Conservation (phyloP, 23 red algal genomes). For the Gracilaria domingensis region DNA sequence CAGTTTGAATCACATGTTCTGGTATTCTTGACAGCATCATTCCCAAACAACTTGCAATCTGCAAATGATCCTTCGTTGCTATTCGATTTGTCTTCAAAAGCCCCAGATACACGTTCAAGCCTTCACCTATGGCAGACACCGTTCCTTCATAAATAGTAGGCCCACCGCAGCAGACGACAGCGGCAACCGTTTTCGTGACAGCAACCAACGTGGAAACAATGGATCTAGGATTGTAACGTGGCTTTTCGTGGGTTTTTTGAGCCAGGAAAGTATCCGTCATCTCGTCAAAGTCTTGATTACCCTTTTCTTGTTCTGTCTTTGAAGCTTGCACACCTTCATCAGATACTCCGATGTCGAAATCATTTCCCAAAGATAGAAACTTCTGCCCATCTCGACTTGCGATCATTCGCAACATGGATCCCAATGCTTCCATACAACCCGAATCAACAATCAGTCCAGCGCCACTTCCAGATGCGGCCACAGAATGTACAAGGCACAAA, state of each 20-base stretch:
- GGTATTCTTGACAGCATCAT: constrained; percentile 64
- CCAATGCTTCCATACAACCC: constrained; percentile 47
- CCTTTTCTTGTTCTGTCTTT: neutral
- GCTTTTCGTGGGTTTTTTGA: neutral
- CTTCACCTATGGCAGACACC: constrained; percentile 4
- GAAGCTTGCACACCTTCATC: neutral
- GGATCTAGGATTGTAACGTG: constrained; percentile 2
- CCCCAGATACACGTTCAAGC: constrained; percentile 17
- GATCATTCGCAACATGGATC: constrained; percentile 25
- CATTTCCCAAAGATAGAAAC: neutral
- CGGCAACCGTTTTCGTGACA: constrained; percentile 12
- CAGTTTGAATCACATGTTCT: constrained; percentile 16
- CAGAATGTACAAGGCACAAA: constrained; percentile 54
- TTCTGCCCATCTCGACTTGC: constrained; percentile 25
- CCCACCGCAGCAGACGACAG: constrained; percentile 38
- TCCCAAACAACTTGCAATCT: constrained; percentile 42
- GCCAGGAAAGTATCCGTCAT: neutral
- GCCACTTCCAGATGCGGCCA: constrained; percentile 50
- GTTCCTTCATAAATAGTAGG: constrained; percentile 27
- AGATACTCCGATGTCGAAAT: neutral
- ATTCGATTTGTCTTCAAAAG: constrained; percentile 16
- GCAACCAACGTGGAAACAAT: constrained; percentile 23
- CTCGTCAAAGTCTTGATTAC: constrained; percentile 2
- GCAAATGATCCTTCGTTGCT: constrained; percentile 23
- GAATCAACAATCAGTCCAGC: constrained; percentile 39